These are phyloP conservation scores for Boletus rex-veris DNA, from an alignment of 768 basidiomycete species.

Conservation along the genomic window DNA sequence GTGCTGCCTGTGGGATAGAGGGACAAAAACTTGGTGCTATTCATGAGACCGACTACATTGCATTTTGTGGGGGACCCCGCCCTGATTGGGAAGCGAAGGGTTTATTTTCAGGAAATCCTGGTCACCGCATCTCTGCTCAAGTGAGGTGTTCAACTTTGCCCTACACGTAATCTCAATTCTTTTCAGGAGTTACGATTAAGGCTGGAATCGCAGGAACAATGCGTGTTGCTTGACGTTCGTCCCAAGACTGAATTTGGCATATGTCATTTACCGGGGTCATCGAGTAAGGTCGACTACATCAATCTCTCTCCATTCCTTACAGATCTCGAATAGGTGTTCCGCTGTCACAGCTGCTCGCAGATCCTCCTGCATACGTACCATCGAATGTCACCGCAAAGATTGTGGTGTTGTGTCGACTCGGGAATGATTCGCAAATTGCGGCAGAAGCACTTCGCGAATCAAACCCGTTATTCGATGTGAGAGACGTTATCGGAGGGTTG, in stretches of 20 bases:
- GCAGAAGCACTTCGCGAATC: slow-evolving; percentile 44
- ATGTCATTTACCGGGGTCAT: slow-evolving; percentile 71
- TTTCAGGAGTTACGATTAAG: slow-evolving; percentile 48
- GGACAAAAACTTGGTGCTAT: slow-evolving; percentile 44
- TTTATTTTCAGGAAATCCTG: slow-evolving; percentile 38
- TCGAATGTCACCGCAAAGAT: slow-evolving; percentile 22
- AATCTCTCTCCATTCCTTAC: not conserved
- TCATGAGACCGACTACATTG: slow-evolving; percentile 69
- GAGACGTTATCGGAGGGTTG: slow-evolving; percentile 80
- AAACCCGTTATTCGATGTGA: slow-evolving; percentile 35
- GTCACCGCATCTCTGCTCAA: slow-evolving; percentile 42
- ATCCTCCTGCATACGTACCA: slow-evolving; percentile 49
- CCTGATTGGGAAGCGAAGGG: slow-evolving; percentile 67
- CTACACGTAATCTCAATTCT: not conserved
- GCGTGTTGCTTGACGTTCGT: slow-evolving; percentile 72
- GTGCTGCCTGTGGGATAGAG: slow-evolving; percentile 69
- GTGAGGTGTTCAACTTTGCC: slow-evolving; percentile 27
- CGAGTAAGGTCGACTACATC: slow-evolving; percentile 48
- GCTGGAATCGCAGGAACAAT: slow-evolving; percentile 29
- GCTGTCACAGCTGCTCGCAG: slow-evolving; percentile 56
- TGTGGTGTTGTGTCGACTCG: slow-evolving; percentile 78
- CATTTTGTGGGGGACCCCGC: slow-evolving; percentile 75
- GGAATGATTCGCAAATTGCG: slow-evolving; percentile 92
- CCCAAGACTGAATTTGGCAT: slow-evolving; percentile 80
- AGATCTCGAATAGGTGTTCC: slow-evolving; percentile 63